Evolutionary conservation across 2,329 filamentous ascomycete genomes (phyloP).

Genomic region (Aspergillus fructus): DNA sequence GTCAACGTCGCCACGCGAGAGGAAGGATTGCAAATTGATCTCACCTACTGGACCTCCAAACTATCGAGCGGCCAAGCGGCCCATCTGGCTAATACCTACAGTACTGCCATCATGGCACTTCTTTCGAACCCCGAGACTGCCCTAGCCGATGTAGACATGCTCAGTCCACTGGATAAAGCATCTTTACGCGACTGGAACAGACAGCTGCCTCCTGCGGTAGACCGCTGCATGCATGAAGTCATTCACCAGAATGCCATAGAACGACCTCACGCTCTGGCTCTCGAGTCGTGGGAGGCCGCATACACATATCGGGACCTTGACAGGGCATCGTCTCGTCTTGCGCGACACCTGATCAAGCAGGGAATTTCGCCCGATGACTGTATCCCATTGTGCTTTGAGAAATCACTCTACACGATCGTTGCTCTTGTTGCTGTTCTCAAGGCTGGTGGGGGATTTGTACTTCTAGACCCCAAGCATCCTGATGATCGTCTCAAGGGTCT

Average conservation of each 20-base stretch:
- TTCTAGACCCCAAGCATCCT: not conserved
- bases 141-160: too few relatives aligned
- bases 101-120: too few relatives aligned
- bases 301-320: not conserved
- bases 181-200: too few relatives aligned
- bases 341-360: not conserved
- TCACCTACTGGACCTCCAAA: too few relatives aligned
- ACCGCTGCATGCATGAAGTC: not conserved
- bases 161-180: too few relatives aligned
- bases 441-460: not conserved
- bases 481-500: not conserved
- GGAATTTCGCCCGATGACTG: not conserved
- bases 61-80: too few relatives aligned
- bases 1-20: too few relatives aligned
- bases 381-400: not conserved
- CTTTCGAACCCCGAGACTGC: too few relatives aligned
- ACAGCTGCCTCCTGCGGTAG: too few relatives aligned
- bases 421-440: not conserved
- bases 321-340: not conserved
- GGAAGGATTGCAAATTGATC: too few relatives aligned
- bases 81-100: too few relatives aligned
- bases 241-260: not conserved
- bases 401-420: not conserved
- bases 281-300: not conserved
- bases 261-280: not conserved